Base-by-base conservation (phyloP, 495 filamentous ascomycete species). In the Mytilinidion resinicola region DNA sequence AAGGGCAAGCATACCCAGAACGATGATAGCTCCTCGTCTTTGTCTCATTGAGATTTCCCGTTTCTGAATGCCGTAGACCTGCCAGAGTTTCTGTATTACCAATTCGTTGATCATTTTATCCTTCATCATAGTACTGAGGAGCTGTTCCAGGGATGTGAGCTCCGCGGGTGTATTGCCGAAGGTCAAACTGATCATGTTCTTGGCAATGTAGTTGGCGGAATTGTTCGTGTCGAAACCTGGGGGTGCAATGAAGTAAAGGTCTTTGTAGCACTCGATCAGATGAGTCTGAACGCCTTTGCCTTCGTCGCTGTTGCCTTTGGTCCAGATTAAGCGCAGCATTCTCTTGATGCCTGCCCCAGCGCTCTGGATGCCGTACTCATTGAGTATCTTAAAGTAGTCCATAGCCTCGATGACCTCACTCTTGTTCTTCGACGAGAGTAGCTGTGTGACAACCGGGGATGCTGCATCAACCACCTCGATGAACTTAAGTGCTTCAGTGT, bases 141-240 rank as follows among this genome's bases (percentile, higher is more conserved):
- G 78, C 73, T 97, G 93, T 69, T 97, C 93, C 17, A 99, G 77
- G 38, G 90, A 96, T 3, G 93, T 99, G 35, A 97, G 77, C 67
- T 99, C 93, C 1, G 93, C 93, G 3, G 91, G 88, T 0, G 91
- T 95, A 4, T 91, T 89, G 14, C 91, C 92, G 70, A 96, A 96
- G 0, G 93, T 99, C 60, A 99, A 75, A 74, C 89, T 95, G 71
- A 97, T 96, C 95, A 99, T 97, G 74, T 96, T 97, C 49, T 91
- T 82, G 37, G 92, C 92, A 65, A 99, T 88, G 66, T 91, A 97
- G 71, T 93, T 97, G 21, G 93, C 93, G 9, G 90, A 82, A 69
- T 97, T 93, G 66, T 96, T 97, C 8, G 82, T 78, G 20, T 75
- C 88, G 73, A 96, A 96, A 35, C 81, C 81, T 50, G 89, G 88